A percentile compares a stretch with the other conserved stretches of the same genome.
phyloP scores from a whole-genome alignment of 2,329 filamentous ascomycete species.

The Calonectria henricotiae region DNA sequence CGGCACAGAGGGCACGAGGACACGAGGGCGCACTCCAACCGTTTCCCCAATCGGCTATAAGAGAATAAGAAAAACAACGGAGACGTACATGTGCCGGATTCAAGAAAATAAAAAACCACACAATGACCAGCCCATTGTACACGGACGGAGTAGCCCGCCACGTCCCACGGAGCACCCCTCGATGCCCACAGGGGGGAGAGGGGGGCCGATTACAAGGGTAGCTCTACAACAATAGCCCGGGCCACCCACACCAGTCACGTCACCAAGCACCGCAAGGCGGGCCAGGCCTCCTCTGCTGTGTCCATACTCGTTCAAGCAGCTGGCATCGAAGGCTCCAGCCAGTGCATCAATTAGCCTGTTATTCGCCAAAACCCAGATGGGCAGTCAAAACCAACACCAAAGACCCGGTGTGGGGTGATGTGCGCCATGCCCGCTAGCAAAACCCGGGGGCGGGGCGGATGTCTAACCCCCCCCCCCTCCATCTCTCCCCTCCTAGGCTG shows the following conservation, averaged over 20 bases:
- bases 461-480: slow-evolving; percentile 1
- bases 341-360: slow-evolving; percentile 1
- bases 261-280: slow-evolving; percentile 5
- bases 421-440: slow-evolving; percentile 36
- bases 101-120: no score
- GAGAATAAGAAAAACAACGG: neutral
- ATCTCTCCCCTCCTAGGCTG: no score
- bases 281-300: neutral
- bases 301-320: no score
- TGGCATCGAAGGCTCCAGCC: slow-evolving; percentile 4
- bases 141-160: neutral
- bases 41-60: slow-evolving; percentile 32
- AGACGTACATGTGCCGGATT: neutral
- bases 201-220: slow-evolving; percentile 20
- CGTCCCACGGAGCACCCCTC: neutral
- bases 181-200: neutral
- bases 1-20: slow-evolving; percentile 23
- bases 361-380: no score
- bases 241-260: slow-evolving; percentile 19
- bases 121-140: slow-evolving; percentile 1
- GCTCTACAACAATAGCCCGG: neutral
- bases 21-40: slow-evolving; percentile 16
- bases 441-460: slow-evolving; percentile 39
- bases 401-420: slow-evolving; percentile 38
- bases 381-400: neutral